These are phyloP conservation scores for Diaporthe sp. DNA, from an alignment of 2,329 filamentous ascomycete genomes.

Conservation along the genomic window DNA sequence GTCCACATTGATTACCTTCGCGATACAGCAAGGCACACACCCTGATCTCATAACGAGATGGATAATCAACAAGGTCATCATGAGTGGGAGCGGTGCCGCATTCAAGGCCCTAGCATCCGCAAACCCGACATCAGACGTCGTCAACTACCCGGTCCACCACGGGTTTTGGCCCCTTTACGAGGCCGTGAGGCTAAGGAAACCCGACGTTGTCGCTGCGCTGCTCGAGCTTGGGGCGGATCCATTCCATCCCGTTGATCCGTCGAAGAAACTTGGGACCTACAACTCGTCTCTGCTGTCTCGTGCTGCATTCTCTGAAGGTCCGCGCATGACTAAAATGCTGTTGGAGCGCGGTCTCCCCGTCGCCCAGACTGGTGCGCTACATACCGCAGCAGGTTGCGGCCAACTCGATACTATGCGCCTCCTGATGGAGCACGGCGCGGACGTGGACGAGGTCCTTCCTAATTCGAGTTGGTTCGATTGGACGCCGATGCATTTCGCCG, in stretches of 20 bases:
- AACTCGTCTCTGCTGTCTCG: slow-evolving; percentile 31
- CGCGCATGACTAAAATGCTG: slow-evolving; percentile 26
- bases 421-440: slow-evolving; percentile 26
- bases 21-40: slow-evolving; percentile 17
- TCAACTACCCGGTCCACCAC: slow-evolving; percentile 35
- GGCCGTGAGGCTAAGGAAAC: slow-evolving; percentile 30
- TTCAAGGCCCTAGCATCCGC: slow-evolving; percentile 32
- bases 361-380: neutral
- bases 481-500: slow-evolving; percentile 40
- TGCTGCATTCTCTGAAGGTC: neutral
- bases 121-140: slow-evolving; percentile 2
- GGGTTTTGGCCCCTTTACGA: slow-evolving; percentile 27
- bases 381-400: neutral
- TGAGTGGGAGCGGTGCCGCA: slow-evolving; percentile 9
- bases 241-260: neutral
- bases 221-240: slow-evolving; percentile 33
- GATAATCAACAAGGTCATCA: slow-evolving; percentile 13
- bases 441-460: slow-evolving; percentile 3
- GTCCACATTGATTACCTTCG: slow-evolving; percentile 30
- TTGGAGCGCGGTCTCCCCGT: slow-evolving; percentile 21
- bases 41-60: neutral
- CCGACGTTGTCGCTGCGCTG: slow-evolving; percentile 29
- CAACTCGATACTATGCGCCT: slow-evolving; percentile 32
- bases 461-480: neutral
- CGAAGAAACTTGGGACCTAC: neutral